Evolutionary conservation across 345 rosid species (phyloP).

Genomic region (Kernera saxatilis): DNA sequence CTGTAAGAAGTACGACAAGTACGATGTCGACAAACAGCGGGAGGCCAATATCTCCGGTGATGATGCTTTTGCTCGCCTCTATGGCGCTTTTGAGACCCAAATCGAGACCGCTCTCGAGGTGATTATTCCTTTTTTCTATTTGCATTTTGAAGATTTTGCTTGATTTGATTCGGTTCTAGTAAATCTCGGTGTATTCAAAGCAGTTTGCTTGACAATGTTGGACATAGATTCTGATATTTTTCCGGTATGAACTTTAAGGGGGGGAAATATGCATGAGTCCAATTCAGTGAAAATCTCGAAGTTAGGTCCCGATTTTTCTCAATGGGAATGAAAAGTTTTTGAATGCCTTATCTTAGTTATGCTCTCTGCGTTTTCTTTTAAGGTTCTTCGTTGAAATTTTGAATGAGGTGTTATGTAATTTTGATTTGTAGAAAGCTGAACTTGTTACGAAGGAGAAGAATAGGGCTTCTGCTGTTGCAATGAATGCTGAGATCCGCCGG

Average conservation of each 20-base stretch:
- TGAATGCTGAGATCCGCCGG: conserved; percentile 96
- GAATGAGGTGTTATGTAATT: background rate
- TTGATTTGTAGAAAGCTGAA: conserved; percentile 70
- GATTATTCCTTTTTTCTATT: background rate
- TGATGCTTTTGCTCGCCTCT: conserved; percentile 85
- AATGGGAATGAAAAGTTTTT: background rate
- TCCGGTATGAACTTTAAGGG: background rate
- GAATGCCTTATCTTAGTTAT: background rate
- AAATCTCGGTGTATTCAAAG: background rate
- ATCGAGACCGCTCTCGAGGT: conserved; percentile 76
- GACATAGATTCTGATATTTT: background rate
- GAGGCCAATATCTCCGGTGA: conserved; percentile 82
- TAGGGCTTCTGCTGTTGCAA: conserved; percentile 82
- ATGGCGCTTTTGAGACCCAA: conserved; percentile 60
- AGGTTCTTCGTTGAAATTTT: background rate
- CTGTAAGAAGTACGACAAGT: conserved; percentile 90
- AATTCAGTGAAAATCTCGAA: background rate
- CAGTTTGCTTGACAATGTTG: background rate
- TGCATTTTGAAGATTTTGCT: background rate
- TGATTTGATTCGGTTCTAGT: conserved; percentile 7
- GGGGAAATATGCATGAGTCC: background rate
- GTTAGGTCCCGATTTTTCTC: background rate
- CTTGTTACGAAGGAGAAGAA: conserved; percentile 72
- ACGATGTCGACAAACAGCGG: conserved; percentile 83
- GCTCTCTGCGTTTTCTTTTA: background rate